Base-by-base conservation (phyloP, 495 filamentous ascomycete species). In the Penicillium samsonianum region DNA sequence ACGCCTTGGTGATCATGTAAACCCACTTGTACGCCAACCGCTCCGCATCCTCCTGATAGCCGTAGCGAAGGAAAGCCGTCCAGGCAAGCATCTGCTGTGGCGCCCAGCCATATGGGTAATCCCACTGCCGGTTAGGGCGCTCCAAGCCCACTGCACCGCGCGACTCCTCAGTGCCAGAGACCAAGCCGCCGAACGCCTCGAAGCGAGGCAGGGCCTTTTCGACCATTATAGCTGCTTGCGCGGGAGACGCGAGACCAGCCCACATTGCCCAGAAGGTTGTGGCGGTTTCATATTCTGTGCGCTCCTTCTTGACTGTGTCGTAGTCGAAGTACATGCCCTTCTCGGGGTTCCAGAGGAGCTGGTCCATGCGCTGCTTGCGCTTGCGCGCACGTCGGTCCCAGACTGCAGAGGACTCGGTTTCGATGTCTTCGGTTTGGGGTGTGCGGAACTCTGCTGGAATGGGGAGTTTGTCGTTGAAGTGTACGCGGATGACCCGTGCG, bases 71-170 rank as follows among this genome's bases (percentile, higher is more conserved):
- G 31, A 98, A 78, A 6, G 90, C 95, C 0, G 87, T 90, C 94
- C 95, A 98, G 2, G 94, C 94, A 31, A 98, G 84, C 76, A 98
- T 97, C 77, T 98, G 94, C 79, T 98, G 94, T 10, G 94, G 94
- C 19, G 94, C 93, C 94, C 94, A 98, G 44, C 94, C 94, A 68
- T 91, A 96, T 1, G 94, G 94, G 68, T 92, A 98, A 69, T 98
- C 94, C 94, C 94, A 98, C 70, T 98, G 94, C 33, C 92, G 84
- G 63, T 96, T 96, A 3, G 94, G 94, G 12, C 91, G 81, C 61
- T 89, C 83, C n/a, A 96, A 65, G 14, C 86, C 85, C 54, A 96
- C 79, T 10, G 77, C 78, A 19, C 94, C 94, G 26, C 94, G 88
- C 25, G 89, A 93, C 68, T 89, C 80, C 69, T 95, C 83, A 0